phyloP scores from a whole-genome alignment of 2,329 filamentous ascomycete species.

The Penicillium sclerotigenum region DNA sequence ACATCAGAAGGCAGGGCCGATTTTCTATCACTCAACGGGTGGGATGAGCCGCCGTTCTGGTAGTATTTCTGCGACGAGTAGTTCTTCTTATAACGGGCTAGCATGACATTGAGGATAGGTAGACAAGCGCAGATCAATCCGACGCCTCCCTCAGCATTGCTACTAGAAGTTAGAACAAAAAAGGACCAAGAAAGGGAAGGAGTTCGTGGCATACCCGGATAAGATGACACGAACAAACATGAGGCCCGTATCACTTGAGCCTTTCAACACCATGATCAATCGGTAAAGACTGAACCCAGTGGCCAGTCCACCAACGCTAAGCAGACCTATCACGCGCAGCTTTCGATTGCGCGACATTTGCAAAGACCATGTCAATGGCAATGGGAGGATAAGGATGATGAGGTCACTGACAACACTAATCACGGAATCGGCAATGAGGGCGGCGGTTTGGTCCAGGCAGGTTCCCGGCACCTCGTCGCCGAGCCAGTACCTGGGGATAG shows the following conservation, averaged over 20 bases:
- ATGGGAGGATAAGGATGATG: slow-evolving; percentile 36
- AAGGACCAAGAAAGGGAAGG: neutral
- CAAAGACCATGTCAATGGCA: slow-evolving; percentile 41
- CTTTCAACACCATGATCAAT: slow-evolving; percentile 35
- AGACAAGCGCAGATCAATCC: slow-evolving; percentile 41
- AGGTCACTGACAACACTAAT: slow-evolving; percentile 40
- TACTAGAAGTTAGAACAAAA: slow-evolving; percentile 10
- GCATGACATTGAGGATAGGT: slow-evolving; percentile 32
- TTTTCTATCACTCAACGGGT: slow-evolving; percentile 30
- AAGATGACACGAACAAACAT: slow-evolving; percentile 38
- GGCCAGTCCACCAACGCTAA: slow-evolving; percentile 40
- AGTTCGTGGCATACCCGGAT: slow-evolving; percentile 32
- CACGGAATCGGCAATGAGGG: slow-evolving; percentile 39
- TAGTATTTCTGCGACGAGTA: slow-evolving; percentile 32
- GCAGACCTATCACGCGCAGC: slow-evolving; percentile 37
- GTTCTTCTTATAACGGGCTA: slow-evolving; percentile 25
- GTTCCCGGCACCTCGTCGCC: slow-evolving; percentile 18
- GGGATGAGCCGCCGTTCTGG: slow-evolving; percentile 22
- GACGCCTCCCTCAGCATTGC: slow-evolving; percentile 39
- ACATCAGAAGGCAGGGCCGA: slow-evolving; percentile 17
- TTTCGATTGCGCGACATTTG: slow-evolving; percentile 39
- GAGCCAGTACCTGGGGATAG: slow-evolving; percentile 38
- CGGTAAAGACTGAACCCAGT: slow-evolving; percentile 41
- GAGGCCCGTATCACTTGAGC: slow-evolving; percentile 33
- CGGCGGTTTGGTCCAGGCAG: slow-evolving; percentile 38